Conservation (phyloP, 768 basidiomycete genomes). For the Lactifluus hygrophoroides region DNA sequence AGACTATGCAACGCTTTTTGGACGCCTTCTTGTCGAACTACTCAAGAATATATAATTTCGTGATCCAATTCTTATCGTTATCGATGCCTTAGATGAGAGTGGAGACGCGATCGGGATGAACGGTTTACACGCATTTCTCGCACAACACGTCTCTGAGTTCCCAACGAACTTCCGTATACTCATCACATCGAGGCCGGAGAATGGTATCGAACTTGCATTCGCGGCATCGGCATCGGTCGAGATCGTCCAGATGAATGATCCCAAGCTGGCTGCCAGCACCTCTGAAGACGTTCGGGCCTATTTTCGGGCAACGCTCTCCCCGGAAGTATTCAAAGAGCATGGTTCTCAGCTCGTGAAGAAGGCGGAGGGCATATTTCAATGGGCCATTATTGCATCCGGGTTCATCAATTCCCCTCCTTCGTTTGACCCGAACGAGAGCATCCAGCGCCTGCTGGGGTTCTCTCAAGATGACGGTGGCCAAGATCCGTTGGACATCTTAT, state of each 20-base stretch:
- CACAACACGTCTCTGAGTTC: not conserved
- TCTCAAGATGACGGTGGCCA: not conserved
- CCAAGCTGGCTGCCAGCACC: not conserved
- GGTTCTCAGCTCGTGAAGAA: not conserved
- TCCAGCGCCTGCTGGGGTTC: not conserved
- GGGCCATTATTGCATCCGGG: not conserved
- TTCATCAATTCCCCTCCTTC: not conserved
- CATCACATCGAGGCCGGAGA: not conserved
- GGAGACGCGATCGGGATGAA: not conserved
- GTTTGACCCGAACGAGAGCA: not conserved
- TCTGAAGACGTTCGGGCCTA: not conserved
- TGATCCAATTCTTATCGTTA: too few relatives aligned
- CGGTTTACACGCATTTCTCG: not conserved
- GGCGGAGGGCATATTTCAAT: not conserved
- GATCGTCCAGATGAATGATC: not conserved
- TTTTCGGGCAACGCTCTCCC: not conserved
- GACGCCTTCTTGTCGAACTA: not conserved
- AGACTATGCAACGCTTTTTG: too few relatives aligned
- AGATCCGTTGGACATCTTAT: not conserved
- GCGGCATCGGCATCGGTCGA: not conserved
- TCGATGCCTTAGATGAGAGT: too few relatives aligned
- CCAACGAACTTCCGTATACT: not conserved
- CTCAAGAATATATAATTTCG: not conserved
- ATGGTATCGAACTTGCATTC: not conserved
- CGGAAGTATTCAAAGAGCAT: not conserved